A percentile compares a stretch with the other conserved stretches of the same genome.
phyloP scores from a whole-genome alignment of 345 rosid species.

The Linum tenue region DNA sequence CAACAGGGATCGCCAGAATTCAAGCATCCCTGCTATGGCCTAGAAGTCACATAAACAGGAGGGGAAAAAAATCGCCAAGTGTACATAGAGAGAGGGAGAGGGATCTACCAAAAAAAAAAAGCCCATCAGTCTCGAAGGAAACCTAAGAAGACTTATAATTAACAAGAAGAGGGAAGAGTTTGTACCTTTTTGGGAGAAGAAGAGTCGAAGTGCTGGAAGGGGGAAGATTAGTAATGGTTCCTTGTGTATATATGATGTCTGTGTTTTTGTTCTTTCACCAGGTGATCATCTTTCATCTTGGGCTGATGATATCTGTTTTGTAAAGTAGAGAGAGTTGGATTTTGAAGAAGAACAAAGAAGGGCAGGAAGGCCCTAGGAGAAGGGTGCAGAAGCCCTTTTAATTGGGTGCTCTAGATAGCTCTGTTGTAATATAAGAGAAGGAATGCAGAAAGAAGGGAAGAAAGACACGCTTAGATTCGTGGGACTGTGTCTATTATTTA shows the following conservation, averaged over 20 bases:
- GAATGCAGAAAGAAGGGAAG: neutral
- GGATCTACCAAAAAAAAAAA: constrained; percentile 20
- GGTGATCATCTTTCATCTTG: neutral
- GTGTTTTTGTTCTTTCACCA: neutral
- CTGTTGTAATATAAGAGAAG: neutral
- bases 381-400: too few relatives aligned
- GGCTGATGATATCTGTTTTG: neutral
- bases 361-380: neutral
- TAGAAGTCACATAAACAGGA: constrained; percentile 37
- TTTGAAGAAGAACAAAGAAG: neutral
- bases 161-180: constrained; percentile 21
- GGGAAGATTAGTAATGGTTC: neutral
- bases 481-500: too few relatives aligned
- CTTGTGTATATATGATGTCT: neutral
- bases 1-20: constrained; percentile 81
- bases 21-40: constrained; percentile 98
- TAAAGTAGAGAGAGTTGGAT: neutral
- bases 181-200: constrained; percentile 23
- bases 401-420: neutral
- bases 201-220: neutral
- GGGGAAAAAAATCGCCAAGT: neutral
- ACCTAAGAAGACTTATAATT: constrained; percentile 19
- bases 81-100: neutral
- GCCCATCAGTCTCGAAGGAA: constrained; percentile 17
- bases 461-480: too few relatives aligned